phyloP scores from a whole-genome alignment of 495 filamentous ascomycete genomes.

The Articulospora tetracladia region DNA sequence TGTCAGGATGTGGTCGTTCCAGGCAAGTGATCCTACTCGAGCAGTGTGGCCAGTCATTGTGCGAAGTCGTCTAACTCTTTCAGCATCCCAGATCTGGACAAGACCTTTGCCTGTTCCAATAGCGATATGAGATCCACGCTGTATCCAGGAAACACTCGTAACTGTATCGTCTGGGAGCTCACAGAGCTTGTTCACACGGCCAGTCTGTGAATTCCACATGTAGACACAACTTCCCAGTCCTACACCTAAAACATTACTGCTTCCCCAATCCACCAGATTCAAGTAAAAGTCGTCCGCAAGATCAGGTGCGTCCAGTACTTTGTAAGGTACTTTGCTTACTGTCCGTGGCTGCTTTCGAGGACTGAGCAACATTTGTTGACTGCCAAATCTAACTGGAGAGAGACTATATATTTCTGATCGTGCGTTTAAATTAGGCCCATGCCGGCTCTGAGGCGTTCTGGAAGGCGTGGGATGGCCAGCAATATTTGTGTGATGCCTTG shows the following conservation, averaged over 20 bases:
- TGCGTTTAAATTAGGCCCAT: slow-evolving; percentile 80
- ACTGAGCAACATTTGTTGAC: slow-evolving; percentile 85
- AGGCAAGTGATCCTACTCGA: slow-evolving; percentile 85
- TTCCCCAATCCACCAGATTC: slow-evolving; percentile 98
- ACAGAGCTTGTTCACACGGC: slow-evolving; percentile 86
- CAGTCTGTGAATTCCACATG: slow-evolving; percentile 92
- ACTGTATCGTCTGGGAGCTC: slow-evolving; percentile 91
- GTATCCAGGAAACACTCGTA: slow-evolving; percentile 97
- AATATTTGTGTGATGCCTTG: slow-evolving; percentile 59
- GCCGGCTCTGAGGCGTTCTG: slow-evolving; percentile 81
- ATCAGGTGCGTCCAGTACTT: slow-evolving; percentile 94
- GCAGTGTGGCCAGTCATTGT: slow-evolving; percentile 96
- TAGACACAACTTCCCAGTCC: slow-evolving; percentile 93
- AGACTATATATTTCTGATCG: slow-evolving; percentile 89
- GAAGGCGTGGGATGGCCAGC: slow-evolving; percentile 78
- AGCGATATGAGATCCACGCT: slow-evolving; percentile 88
- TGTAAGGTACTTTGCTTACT: slow-evolving; percentile 94
- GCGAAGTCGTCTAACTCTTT: slow-evolving; percentile 74
- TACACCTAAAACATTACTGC: slow-evolving; percentile 86
- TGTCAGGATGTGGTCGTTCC: slow-evolving; percentile 96
- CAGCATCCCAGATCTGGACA: slow-evolving; percentile 97
- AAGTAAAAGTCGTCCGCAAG: slow-evolving; percentile 96
- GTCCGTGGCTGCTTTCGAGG: slow-evolving; percentile 83
- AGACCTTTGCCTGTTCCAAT: slow-evolving; percentile 92
- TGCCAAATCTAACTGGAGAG: slow-evolving; percentile 84